Conservation (phyloP, 441 rosid species). For the Corymbia citriodora region DNA sequence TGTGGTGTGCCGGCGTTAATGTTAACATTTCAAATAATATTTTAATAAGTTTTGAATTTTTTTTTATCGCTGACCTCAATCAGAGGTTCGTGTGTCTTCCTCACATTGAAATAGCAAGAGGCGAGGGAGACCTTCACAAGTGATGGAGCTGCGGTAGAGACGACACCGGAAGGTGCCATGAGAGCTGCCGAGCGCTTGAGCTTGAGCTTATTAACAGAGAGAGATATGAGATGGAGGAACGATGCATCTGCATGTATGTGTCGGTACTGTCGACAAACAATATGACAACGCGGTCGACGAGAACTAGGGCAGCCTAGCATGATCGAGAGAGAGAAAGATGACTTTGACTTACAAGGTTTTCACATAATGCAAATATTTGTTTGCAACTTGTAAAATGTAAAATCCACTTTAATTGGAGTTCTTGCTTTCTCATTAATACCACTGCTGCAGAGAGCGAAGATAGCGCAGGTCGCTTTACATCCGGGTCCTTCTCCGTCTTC, state of each 20-base stretch:
- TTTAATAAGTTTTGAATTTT: not conserved
- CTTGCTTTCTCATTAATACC: not conserved
- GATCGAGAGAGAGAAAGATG: not conserved
- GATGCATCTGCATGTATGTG: not conserved
- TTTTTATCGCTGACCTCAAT: not conserved
- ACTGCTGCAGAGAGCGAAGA: not conserved
- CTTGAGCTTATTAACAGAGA: not conserved
- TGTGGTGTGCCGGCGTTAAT: fast-evolving
- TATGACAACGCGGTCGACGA: not conserved
- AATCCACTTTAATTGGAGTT: not conserved
- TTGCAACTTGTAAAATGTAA: not conserved
- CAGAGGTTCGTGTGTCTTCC: not conserved
- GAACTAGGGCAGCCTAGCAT: not conserved
- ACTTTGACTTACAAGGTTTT: not conserved
- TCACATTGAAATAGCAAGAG: not conserved
- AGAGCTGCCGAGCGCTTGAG: not conserved
- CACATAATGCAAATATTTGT: not conserved
- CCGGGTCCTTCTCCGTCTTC: not conserved
- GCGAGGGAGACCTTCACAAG: not conserved
- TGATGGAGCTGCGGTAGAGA: not conserved
- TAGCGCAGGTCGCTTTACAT: not conserved
- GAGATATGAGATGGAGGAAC: not conserved
- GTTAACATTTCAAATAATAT: not conserved
- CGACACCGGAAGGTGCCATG: not conserved
- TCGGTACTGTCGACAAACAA: not conserved